A percentile compares a stretch with the other conserved stretches of the same genome.
phyloP scores from a whole-genome alignment of 306 rosid species.

The Vicia sativa region DNA sequence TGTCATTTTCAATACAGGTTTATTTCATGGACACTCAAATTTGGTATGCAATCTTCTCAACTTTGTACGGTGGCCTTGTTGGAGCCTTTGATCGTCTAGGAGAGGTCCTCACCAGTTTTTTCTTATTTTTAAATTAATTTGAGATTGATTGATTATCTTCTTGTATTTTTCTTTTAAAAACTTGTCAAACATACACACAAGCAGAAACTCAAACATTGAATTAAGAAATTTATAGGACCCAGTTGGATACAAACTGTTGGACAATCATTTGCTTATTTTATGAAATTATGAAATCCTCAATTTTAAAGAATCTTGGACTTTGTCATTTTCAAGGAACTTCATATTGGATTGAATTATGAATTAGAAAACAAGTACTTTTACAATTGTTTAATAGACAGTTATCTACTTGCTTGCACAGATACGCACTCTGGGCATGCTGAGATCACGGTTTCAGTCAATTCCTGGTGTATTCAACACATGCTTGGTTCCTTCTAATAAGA shows the following conservation, averaged over 20 bases:
- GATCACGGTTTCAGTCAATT: conserved; percentile 88
- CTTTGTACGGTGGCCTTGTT: conserved; percentile 76
- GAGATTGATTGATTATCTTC: conserved; percentile 23
- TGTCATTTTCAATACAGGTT: conserved; percentile 64
- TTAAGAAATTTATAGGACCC: conserved; percentile 21
- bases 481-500: conserved; percentile 87
- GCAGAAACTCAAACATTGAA: conserved; percentile 7
- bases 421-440: conserved; percentile 88
- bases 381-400: conserved; percentile 27
- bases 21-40: conserved; percentile 98
- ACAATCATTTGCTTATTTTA: conserved; percentile 34
- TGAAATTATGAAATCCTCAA: conserved; percentile 29
- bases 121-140: conserved; percentile 26
- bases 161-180: conserved; percentile 7
- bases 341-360: conserved; percentile 23
- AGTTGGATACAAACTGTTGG: conserved; percentile 14
- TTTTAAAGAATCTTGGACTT: conserved; percentile 32
- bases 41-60: conserved; percentile 87
- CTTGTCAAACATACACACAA: conserved; percentile 2
- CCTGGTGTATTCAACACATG: conserved; percentile 89
- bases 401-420: conserved; percentile 56
- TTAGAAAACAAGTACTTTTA: conserved; percentile 15
- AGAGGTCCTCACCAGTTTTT: conserved; percentile 62
- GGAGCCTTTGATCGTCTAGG: conserved; percentile 98
- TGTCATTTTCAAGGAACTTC: conserved; percentile 26